Evolutionary conservation across 345 rosid species (phyloP), one percentile per base, ranked within the genome.

Genomic region (Cardamine occulta): DNA sequence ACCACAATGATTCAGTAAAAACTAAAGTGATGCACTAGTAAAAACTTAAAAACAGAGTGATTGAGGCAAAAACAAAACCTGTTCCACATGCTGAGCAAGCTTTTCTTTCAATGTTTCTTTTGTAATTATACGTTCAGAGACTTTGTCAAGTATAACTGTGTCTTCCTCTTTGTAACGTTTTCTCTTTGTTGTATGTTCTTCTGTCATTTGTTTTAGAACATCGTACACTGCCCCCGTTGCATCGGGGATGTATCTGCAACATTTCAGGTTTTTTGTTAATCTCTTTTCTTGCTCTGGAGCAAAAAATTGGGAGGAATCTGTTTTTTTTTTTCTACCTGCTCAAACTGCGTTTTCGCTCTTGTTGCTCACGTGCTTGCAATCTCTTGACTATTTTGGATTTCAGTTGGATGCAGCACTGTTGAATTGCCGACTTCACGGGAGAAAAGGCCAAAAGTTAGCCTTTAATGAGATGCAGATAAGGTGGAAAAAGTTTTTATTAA

Each of bases 321-420:
- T 29, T 26, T 34, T 49, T 31, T 31, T 31, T 48, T 35, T 77
- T 24, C 35, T 87, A 91, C 97, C 79, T 91, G 98, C 86, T 90
- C 71, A 94, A 85, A 60, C 91, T 94, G 68, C 96, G 81, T 78
- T 91, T 91, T 37, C 97, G 82, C 83, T 90, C 97, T 83, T 94
- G 97, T 60, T 91, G 97, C 72, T 94, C 97, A 47, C 96, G 93
- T 2, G 93, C 96, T 79, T 90, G 98, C 70, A 88, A 70, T 81
- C 82, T 91, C 86, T 84, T 89, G 53, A 89, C 79, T 77, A 94
- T 91, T 83, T 94, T 94, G 57, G 87, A 83, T 82, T 91, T 91
- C 31, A 94, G 90, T 84, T 91, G 98, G 84, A 82, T 85, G 87
- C 98, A 94, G 81, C 98, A 94, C 75, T 94, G 97, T 81, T 91